Base-by-base conservation (phyloP, 2,329 filamentous ascomycete species). In the Alternaria longipes region DNA sequence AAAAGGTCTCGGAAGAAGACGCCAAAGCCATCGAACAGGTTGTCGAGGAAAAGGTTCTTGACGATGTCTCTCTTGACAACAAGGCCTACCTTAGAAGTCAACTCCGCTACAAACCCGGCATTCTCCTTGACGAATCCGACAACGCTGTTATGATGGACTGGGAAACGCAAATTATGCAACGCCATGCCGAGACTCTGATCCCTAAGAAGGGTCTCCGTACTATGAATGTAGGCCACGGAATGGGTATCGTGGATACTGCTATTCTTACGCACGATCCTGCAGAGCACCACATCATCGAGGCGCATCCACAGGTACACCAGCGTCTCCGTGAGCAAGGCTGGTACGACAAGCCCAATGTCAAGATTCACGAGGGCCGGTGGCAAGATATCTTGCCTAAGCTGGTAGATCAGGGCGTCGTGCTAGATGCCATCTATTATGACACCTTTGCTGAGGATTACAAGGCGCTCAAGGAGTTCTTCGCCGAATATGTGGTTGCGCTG, bases 121-220 rank as follows among this genome's bases (percentile, higher is more conserved):
- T 78, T 24, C 85, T 95, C 3, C 84, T 95, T 7, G 92, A 95
- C 74, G 84, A 87, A 4, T 87, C 89, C 65, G 85, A 88, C 63
- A 97, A 97, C 76, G 92, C 91, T 54, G 91, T 97, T 46, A 97
- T 97, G 93, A 97, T 97, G 93, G 86, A 89, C 40, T 97, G 93
- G 93, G 93, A 97, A 79, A 91, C 89, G 2, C 87, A 89, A 66
- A 95, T 97, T 70, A 97, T 97, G 93, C 86, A 86, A 61, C 85
- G 87, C 52, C 92, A 91, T 56, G 92, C 93, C 46, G 85, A 89
- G 63, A 85, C 87, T 14, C 82, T 96, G 1, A 82, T 90, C 1
- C 83, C 89, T 5, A 82, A 82, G 41, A 54, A 75, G 0, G 91
- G 90, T 2, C 86, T 91, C 66, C 86, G 89, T 46, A 87, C 95